Conservation (phyloP, 176 grass and related monocot genomes). For the Lolium perenne region DNA sequence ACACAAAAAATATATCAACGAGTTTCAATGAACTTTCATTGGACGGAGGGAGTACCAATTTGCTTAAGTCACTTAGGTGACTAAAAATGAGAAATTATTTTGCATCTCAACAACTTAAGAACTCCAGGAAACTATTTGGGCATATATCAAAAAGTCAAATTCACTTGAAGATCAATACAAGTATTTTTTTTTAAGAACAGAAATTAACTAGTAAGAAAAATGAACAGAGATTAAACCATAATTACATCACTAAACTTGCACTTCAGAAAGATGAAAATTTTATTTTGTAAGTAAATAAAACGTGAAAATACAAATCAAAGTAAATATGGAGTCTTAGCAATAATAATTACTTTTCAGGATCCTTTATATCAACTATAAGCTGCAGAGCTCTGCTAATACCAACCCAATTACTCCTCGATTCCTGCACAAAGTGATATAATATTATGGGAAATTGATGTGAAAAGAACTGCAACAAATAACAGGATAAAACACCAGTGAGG, state of each 20-base stretch:
- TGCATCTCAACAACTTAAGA: background rate
- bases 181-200: background rate
- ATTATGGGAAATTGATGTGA: background rate
- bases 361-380: conserved; percentile 89
- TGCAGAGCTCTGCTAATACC: conserved; percentile 77
- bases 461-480: conserved; percentile 28
- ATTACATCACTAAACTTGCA: background rate
- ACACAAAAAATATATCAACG: background rate
- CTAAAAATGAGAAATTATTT: conserved; percentile 7
- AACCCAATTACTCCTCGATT: conserved; percentile 87
- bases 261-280: background rate
- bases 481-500: conserved; percentile 30
- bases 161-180: background rate
- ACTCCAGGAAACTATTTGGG: background rate
- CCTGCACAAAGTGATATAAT: conserved; percentile 48
- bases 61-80: background rate
- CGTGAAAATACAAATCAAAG: conserved; percentile 29
- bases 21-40: background rate
- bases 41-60: background rate
- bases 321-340: conserved; percentile 31
- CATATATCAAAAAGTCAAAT: conserved; percentile 11
- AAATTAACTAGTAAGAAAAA: background rate
- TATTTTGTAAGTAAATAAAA: conserved; percentile 15
- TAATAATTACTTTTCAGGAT: conserved; percentile 63
- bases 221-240: background rate